phyloP scores from a whole-genome alignment of 108 stramenopile genomes.

The Tribonema minus region DNA sequence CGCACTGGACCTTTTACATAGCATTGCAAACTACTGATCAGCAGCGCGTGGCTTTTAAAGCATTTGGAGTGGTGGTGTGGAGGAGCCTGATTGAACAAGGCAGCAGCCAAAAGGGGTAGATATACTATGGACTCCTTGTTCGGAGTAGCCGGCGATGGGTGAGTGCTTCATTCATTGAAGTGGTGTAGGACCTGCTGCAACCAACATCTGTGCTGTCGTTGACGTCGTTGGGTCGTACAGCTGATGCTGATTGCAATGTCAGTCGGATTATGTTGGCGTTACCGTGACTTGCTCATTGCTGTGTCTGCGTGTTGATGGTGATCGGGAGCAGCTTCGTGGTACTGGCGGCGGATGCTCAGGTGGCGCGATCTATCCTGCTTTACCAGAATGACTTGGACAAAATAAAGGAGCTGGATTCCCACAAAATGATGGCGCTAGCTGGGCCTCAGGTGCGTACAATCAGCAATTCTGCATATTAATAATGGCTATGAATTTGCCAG shows the following conservation, averaged over 20 bases:
- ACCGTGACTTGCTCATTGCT: neutral
- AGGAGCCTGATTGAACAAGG: neutral
- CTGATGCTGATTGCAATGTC: neutral
- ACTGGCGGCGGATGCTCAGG: slow-evolving; percentile 45
- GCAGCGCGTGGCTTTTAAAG: no score
- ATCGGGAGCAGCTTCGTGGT: slow-evolving; percentile 23
- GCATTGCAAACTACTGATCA: no score
- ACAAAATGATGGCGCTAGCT: slow-evolving; percentile 34
- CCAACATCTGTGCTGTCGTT: no score
- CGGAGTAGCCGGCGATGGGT: slow-evolving; percentile 37
- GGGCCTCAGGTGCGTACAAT: slow-evolving; percentile 29
- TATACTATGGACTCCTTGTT: slow-evolving; percentile 43
- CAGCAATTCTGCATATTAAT: no score
- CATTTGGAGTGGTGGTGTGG: neutral
- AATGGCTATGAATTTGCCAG: no score
- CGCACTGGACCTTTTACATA: no score
- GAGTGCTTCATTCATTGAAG: neutral
- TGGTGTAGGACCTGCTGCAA: neutral
- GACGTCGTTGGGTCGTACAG: neutral
- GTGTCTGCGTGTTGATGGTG: neutral
- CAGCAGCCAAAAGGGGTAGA: neutral
- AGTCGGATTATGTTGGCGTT: neutral
- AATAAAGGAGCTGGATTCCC: slow-evolving; percentile 10
- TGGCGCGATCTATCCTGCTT: slow-evolving; percentile 43
- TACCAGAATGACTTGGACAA: slow-evolving; percentile 44